A percentile compares a stretch with the other conserved stretches of the same genome.
phyloP scores from a whole-genome alignment of 208 protist species.

The Trypanosoma rangeli region DNA sequence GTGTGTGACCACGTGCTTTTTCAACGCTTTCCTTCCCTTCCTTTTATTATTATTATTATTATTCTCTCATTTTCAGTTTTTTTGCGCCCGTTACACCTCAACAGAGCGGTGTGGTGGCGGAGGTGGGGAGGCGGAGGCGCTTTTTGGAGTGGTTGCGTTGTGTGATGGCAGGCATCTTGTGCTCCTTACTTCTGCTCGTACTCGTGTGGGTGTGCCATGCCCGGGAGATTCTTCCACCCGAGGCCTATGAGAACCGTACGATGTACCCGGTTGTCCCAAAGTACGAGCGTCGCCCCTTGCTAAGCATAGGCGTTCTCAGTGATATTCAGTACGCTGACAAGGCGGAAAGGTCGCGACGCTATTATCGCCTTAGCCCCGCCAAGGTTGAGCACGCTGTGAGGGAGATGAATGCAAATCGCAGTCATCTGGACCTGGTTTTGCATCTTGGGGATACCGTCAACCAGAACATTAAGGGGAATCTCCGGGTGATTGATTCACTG shows the following conservation, averaged over 20 bases:
- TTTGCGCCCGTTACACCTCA: neutral
- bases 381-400: conserved; percentile 23
- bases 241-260: conserved; percentile 20
- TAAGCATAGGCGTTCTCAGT: conserved; percentile 23
- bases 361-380: conserved; percentile 16
- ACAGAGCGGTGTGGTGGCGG: neutral
- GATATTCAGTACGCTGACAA: conserved; percentile 29
- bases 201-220: conserved; percentile 6
- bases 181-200: too few species aligned
- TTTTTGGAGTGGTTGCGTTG: conserved; percentile 36
- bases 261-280: conserved; percentile 8
- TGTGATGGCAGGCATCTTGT: conserved; percentile 12
- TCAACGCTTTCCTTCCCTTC: conserved; percentile 35
- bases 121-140: neutral
- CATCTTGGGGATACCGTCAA: conserved; percentile 27
- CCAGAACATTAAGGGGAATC: neutral
- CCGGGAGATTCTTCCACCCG: conserved; percentile 7
- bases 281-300: conserved; percentile 12
- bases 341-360: conserved; percentile 6
- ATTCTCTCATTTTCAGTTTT: neutral
- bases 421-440: conserved; percentile 26
- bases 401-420: conserved; percentile 31
- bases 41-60: neutral
- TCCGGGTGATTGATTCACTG: neutral
- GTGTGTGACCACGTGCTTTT: conserved; percentile 20